Evolutionary conservation across 2,329 filamentous ascomycete genomes (phyloP), one percentile per base, ranked within the genome.

Genomic region (Leptographium galeiforme): DNA sequence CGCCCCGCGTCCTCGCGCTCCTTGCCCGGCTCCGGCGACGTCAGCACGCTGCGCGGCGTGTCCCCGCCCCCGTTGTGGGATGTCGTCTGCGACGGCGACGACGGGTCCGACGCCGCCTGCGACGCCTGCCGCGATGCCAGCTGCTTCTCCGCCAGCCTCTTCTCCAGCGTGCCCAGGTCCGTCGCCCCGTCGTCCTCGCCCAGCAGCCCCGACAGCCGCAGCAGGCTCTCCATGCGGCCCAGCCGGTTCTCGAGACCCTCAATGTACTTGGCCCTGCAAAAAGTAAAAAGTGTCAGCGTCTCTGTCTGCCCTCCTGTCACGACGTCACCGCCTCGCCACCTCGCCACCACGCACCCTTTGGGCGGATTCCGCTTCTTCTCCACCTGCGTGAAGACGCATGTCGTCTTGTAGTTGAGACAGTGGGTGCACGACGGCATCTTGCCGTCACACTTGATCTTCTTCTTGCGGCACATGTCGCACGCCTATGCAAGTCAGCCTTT

Each of bases 341-440:
- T 48, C n/a, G n/a, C 33, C 4, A 1, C 4, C 19, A 67, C 78
- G 60, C 77, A 95, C 89, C 93, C 91, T 75, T 97, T 98, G 1
- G 91, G 93, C 52, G 93, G 91, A 67, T 87, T 93, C 55, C 93
- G 81, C 77, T 98, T 98, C 82, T 98, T 98, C 73, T 98, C 93
- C 40, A 97, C 90, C 66, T 95, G 89, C 0, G 93, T 97, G 66
- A 97, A 97, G 61, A 95, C 81, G 68, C 91, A 98, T 62, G 95
- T 89, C 6, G 90, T 96, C 76, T 96, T 96, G 75, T 96, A 96
- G 68, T 96, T 97, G 67, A 86, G 85, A 68, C 91, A 98, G 70
- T 97, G 93, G 8, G 88, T 90, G 70, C 93, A 98, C 56, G 89
- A 83, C 40, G 93, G 91, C 70, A 95, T 81, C 71, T 94, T 95